Evolutionary conservation across 495 filamentous ascomycete species (phyloP), one percentile per base, ranked within the genome.

Genomic region (Hypomontagnella monticulosa): DNA sequence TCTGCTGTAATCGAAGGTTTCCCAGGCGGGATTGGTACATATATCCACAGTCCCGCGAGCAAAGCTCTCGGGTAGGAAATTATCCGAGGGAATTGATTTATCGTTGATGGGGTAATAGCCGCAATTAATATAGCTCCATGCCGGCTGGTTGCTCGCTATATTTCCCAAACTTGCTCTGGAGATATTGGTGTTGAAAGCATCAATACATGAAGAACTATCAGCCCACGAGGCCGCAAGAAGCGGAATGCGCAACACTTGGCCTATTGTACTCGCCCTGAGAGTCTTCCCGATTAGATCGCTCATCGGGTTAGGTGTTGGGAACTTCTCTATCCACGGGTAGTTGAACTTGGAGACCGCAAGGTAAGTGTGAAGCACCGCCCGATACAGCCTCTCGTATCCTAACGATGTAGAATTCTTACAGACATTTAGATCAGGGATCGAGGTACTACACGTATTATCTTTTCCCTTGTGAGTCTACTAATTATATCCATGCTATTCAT

Each of bases 61-160:
- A 18, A 42, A 65, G 11, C 61, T 41, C 37, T 65, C 66, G 5
- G 66, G 61, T 4, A 69, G 23, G n/a, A 69, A 18, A 11, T 61
- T 69, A 41, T 48, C 57, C 9, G 60, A 41, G 5, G 66, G 66
- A 9, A 65, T 49, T 32, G 66, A 63, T 14, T 30, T 36, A 16
- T 64, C 60, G 27, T 69, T 69, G 43, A 64, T 61, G 0, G 66
- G 55, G 30, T 69, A 69, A 50, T 52, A 69, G 18, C 15, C 34
- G 33, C 66, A 69, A 4, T 9, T 43, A 19, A 69, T 44, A 34
- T 61, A 64, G 15, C 46, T 15, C 43, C 50, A 65, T 10, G 66
- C 57, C 41, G 66, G 57, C 12, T 61, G 41, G 33, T 19, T 56
- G 36, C 49, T 61, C 16, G 18, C 38, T 2, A 42, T 33, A 4